A percentile compares a stretch with the other conserved stretches of the same genome.
phyloP scores from a whole-genome alignment of 805 yeast genomes.

The Nakazawaea ernobii region DNA sequence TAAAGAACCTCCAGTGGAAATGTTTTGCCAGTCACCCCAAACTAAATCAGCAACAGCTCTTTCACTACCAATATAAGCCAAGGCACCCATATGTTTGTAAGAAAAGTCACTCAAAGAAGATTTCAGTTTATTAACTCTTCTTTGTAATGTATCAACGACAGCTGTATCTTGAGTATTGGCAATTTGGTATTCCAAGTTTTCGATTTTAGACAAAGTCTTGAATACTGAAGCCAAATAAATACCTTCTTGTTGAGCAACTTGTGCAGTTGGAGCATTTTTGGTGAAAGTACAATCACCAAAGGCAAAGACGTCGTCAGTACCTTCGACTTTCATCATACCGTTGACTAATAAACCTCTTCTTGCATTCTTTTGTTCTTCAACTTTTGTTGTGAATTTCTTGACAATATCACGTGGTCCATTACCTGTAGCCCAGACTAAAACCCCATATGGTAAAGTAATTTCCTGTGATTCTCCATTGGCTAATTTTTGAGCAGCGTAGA shows the following conservation, averaged over 20 bases:
- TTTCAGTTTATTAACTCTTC: conserved; percentile 37
- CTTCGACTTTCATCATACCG: conserved; percentile 77
- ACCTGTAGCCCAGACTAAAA: conserved; percentile 97
- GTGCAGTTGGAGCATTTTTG: conserved; percentile 93
- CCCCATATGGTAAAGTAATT: conserved; percentile 75
- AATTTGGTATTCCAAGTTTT: conserved; percentile 44
- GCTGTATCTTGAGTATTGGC: conserved; percentile 18
- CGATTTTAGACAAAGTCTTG: conserved; percentile 57
- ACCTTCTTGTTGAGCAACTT: conserved; percentile 96
- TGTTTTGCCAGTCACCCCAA: conserved; percentile 72
- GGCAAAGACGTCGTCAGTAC: conserved; percentile 77
- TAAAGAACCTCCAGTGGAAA: conserved; percentile 77
- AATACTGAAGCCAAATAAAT: conserved; percentile 70
- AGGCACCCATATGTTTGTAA: conserved; percentile 86
- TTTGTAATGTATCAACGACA: conserved; percentile 38
- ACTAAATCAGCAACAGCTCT: conserved; percentile 90
- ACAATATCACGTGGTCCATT: conserved; percentile 81
- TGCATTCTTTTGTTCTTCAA: conserved; percentile 77
- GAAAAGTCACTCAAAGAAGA: conserved; percentile 53
- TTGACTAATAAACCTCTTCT: conserved; percentile 88
- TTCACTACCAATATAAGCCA: conserved; percentile 92
- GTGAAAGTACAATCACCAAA: conserved; percentile 94
- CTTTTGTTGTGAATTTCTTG: conserved; percentile 55
- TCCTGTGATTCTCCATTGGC: conserved; percentile 60
- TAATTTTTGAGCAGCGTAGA: conserved; percentile 63